phyloP scores from a whole-genome alignment of 2,329 filamentous ascomycete species.

The Chrysosporium queenslandicum region DNA sequence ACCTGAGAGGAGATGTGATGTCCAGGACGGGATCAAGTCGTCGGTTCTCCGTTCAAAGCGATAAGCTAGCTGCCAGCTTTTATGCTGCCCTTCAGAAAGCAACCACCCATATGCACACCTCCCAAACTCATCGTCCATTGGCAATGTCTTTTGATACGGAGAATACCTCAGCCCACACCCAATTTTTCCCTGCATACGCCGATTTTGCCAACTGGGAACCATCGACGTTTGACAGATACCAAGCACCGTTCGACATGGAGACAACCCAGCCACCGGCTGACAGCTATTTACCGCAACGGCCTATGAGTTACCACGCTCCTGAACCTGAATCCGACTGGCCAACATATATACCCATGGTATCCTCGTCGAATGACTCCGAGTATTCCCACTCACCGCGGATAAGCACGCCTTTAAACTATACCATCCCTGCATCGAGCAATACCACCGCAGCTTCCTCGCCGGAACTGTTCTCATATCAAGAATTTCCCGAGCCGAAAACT shows the following conservation, averaged over 20 bases:
- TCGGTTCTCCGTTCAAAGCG: slow-evolving; percentile 7
- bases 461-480: slow-evolving; percentile 31
- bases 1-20: slow-evolving; percentile 34
- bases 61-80: slow-evolving; percentile 3
- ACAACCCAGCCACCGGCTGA: background rate
- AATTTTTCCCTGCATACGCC: background rate
- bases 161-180: background rate
- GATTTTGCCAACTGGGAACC: background rate
- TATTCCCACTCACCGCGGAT: background rate
- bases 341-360: slow-evolving; percentile 7
- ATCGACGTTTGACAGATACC: background rate
- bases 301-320: background rate
- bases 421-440: background rate
- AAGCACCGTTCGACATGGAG: background rate
- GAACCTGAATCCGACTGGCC: slow-evolving; percentile 7
- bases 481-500: slow-evolving; percentile 23
- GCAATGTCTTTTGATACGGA: background rate
- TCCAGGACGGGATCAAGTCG: background rate
- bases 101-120: background rate
- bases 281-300: background rate
- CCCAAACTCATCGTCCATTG: background rate
- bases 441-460: slow-evolving; percentile 30
- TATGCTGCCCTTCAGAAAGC: slow-evolving; percentile 10
- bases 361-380: slow-evolving; percentile 3
- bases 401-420: background rate